These are phyloP conservation scores for Podaxis sp. DNA, from an alignment of 768 basidiomycete species.

Conservation along the genomic window DNA sequence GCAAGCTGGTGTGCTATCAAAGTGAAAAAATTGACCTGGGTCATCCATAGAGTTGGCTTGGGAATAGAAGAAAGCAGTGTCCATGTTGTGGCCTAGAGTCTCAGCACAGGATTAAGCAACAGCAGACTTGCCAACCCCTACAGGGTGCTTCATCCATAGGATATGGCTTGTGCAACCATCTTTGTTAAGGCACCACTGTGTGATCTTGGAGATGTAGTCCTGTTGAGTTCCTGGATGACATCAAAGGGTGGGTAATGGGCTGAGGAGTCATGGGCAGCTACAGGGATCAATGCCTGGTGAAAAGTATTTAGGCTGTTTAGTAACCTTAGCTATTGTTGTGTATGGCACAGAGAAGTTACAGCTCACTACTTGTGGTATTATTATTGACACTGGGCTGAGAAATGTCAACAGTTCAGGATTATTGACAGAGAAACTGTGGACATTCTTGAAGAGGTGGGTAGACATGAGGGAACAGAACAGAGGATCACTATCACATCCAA, in stretches of 20 bases:
- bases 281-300: background rate
- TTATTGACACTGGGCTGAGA: background rate
- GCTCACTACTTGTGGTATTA: background rate
- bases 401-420: background rate
- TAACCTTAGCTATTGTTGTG: background rate
- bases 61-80: background rate
- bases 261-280: background rate
- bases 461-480: background rate
- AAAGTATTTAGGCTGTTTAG: background rate
- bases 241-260: background rate
- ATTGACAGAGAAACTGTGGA: background rate
- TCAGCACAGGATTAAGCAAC: constrained; percentile 1
- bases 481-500: no score
- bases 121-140: background rate
- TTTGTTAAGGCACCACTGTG: background rate
- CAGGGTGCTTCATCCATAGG: background rate
- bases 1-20: background rate
- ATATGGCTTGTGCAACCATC: background rate
- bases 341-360: background rate
- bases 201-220: background rate
- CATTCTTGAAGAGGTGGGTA: background rate
- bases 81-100: background rate
- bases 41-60: background rate
- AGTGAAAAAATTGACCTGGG: background rate
- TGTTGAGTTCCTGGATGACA: background rate